A percentile compares a stretch with the other conserved stretches of the same genome.
phyloP scores from a whole-genome alignment of 2,329 filamentous ascomycete species.

The Cryphonectria parasitica region DNA sequence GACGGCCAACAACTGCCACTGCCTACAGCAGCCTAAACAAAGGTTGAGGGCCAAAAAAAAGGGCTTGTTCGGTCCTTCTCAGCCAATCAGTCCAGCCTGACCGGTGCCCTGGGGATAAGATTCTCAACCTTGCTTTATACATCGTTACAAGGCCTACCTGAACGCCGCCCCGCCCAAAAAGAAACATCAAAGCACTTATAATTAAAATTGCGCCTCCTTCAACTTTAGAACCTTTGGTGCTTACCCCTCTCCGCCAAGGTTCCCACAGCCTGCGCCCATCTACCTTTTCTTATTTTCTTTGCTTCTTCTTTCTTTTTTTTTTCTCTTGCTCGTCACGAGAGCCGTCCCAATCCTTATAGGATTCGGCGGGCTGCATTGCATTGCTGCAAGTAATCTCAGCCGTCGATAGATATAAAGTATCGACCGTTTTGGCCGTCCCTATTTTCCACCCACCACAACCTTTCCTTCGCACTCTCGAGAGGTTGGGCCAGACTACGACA shows the following conservation, averaged over 20 bases:
- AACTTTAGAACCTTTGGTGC: background rate
- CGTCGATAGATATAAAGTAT: background rate
- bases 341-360: background rate
- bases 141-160: background rate
- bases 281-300: background rate
- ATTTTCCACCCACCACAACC: background rate
- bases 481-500: background rate
- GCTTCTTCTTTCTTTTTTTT: background rate
- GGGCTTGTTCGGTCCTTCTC: background rate
- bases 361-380: background rate
- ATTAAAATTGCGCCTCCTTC: slow-evolving; percentile 3
- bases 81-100: slow-evolving; percentile 9
- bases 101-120: background rate
- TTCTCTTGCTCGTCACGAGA: background rate
- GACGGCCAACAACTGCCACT: background rate
- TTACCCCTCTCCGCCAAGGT: background rate
- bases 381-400: background rate
- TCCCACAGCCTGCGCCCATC: background rate
- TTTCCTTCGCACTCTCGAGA: background rate
- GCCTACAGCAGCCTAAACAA: background rate
- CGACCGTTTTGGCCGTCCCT: background rate
- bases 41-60: background rate
- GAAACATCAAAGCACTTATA: background rate
- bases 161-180: background rate
- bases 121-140: background rate